phyloP scores from a whole-genome alignment of 1,139 yeast genomes.

The Pichia norvegensis region DNA sequence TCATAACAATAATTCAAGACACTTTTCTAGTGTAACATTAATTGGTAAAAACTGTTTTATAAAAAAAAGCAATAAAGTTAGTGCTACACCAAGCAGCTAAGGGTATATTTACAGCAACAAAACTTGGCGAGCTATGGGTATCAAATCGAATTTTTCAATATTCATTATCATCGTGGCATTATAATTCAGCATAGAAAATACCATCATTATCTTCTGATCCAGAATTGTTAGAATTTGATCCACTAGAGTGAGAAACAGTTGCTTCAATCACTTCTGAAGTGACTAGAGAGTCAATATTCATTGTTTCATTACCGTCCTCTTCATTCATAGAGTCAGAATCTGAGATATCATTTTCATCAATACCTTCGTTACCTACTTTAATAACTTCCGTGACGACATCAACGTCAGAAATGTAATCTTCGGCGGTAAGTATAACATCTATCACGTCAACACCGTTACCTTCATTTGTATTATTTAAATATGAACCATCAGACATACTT shows the following conservation, averaged over 20 bases:
- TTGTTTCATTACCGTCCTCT: background rate
- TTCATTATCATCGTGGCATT: background rate
- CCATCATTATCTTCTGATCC: constrained; percentile 2
- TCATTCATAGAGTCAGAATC: constrained; percentile 10
- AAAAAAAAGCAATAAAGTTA: background rate
- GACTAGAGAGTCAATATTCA: background rate
- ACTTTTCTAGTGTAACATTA: too few species aligned
- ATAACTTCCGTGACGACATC: constrained; percentile 8
- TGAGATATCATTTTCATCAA: constrained; percentile 13
- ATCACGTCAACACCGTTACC: constrained; percentile 40
- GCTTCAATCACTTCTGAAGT: background rate
- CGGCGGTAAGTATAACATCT: constrained; percentile 29
- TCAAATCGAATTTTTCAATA: background rate
- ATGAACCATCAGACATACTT: constrained; percentile 17
- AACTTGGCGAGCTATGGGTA: background rate
- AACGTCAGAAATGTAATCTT: constrained; percentile 15
- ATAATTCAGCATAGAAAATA: constrained; percentile 11
- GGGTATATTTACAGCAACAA: background rate
- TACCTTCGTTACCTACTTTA: constrained; percentile 9
- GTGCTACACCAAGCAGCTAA: background rate
- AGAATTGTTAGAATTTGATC: background rate
- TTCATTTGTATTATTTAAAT: background rate
- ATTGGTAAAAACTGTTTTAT: background rate
- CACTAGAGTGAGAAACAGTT: background rate
- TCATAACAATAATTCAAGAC: too few species aligned